A percentile compares a stretch with the other conserved stretches of the same genome.
These are phyloP conservation scores for Sordariomycetes sp. DNA, from an alignment of 2,329 filamentous ascomycete species.

Conservation along the genomic window DNA sequence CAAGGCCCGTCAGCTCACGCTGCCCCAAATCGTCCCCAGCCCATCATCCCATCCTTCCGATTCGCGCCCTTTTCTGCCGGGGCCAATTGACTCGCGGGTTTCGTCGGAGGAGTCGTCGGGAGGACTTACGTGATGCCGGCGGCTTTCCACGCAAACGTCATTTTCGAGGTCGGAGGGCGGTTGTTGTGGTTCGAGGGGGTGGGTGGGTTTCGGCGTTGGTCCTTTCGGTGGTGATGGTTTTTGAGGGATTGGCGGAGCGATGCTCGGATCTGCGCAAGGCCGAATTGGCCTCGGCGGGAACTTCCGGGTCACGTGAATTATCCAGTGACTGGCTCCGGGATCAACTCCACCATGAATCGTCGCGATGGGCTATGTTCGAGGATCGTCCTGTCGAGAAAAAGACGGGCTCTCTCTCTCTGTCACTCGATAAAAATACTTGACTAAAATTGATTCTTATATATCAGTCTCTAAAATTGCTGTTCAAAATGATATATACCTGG, in stretches of 20 bases:
- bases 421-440: no score
- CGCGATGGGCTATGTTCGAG: not conserved
- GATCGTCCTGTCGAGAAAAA: not conserved
- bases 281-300: slow-evolving; percentile 3
- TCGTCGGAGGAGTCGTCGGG: not conserved
- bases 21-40: no score
- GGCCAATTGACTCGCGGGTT: not conserved
- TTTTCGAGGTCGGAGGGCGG: slow-evolving; percentile 35
- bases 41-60: not conserved
- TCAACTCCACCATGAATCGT: not conserved
- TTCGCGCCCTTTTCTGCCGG: not conserved
- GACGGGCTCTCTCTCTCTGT: no score
- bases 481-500: no score
- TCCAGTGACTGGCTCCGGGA: not conserved
- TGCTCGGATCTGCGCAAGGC: slow-evolving; percentile 4
- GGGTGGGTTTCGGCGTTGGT: not conserved
- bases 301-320: not conserved
- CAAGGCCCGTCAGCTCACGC: slow-evolving; percentile 18
- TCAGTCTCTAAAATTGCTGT: no score
- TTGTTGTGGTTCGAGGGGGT: slow-evolving; percentile 3
- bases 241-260: not conserved
- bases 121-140: slow-evolving; percentile 80
- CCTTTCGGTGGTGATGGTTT: slow-evolving; percentile 3
- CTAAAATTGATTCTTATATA: no score
- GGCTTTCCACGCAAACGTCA: slow-evolving; percentile 97